Evolutionary conservation across 371 early-diverging fungal species (phyloP), one percentile per base, ranked within the genome.

Genomic region (Entomophthora muscae): DNA sequence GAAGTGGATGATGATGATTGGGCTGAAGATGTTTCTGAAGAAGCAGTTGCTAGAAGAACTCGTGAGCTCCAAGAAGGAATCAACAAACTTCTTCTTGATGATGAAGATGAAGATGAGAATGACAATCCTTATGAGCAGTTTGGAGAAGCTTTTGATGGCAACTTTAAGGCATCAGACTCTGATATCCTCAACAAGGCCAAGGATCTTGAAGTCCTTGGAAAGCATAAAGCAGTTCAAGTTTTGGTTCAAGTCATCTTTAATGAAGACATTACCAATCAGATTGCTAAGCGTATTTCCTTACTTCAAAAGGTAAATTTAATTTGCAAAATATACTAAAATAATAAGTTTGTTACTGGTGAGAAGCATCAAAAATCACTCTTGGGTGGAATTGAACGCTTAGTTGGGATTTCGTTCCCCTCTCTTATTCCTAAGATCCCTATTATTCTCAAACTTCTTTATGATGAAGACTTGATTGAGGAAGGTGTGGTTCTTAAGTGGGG

Each of bases 371-470:
- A 86, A 72, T 86, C 86, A 7, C 71, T 92, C 28, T 72, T 97
- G 7, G 96, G 95, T 68, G 95, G 95, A 29, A 78, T 96, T 66
- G 98, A 95, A 72, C 83, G 91, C 61, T 77, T 94, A 24, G 78
- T 95, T 32, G 84, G 83, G 53, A 73, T 83, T 30, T 74, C 71
- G 3, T 75, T 85, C 70, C 78, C 81, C 63, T 80, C 79, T 27
- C 76, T 92, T 52, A 67, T 90, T 66, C 69, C 80, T 66, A 88
- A 90, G 75, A 76, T 84, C 12, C 81, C 90, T 22, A 67, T 79
- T 54, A 82, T 94, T 61, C 76, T 98, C 71, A 89, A 90, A 85
- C 83, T 80, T 30, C 74, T 93, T 57, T 96, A 93, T 69, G 90
- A 95, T 63, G 81, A 76, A 60, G 97, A 98, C 64, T 71, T 96